These are phyloP conservation scores for Agrocybe chaxingu DNA, from an alignment of 768 basidiomycete genomes.

Conservation along the genomic window DNA sequence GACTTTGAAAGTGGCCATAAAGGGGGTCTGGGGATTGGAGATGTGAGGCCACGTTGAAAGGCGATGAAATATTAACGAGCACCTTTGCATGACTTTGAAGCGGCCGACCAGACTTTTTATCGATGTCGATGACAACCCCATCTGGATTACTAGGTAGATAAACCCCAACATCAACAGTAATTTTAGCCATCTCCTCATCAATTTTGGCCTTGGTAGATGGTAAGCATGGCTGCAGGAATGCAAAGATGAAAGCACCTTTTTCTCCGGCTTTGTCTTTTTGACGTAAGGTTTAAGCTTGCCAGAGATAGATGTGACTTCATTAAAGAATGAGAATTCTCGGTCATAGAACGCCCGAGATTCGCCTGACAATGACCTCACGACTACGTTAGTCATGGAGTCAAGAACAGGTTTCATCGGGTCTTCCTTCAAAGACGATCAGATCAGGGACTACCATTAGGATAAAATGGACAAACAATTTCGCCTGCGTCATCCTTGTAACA, in stretches of 20 bases:
- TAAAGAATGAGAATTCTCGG: conserved; percentile 93
- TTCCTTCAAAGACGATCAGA: conserved; percentile 46
- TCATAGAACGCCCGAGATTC: conserved; percentile 88
- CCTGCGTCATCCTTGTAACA: conserved; percentile 89
- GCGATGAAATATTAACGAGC: conserved; percentile 1
- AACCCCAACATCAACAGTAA: conserved; percentile 89
- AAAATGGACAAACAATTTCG: conserved; percentile 58
- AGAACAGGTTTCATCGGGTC: conserved; percentile 96
- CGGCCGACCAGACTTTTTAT: conserved; percentile 93
- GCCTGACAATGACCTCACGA: conserved; percentile 85
- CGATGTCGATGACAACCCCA: conserved; percentile 94
- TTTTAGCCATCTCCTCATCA: conserved; percentile 98
- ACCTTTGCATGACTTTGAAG: conserved; percentile 98
- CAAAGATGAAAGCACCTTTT: conserved; percentile 60
- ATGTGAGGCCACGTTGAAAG: background rate
- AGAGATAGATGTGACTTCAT: conserved; percentile 96
- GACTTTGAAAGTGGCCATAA: conserved; percentile 99
- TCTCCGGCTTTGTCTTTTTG: conserved; percentile 92
- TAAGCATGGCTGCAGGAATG: background rate
- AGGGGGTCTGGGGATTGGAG: conserved; percentile 72
- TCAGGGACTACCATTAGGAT: background rate
- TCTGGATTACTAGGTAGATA: conserved; percentile 98
- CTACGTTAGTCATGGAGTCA: conserved; percentile 78
- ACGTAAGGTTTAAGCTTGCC: conserved; percentile 96
- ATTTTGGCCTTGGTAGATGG: conserved; percentile 77